phyloP scores from a whole-genome alignment of 495 filamentous ascomycete genomes.

The Penicillium ucsense region DNA sequence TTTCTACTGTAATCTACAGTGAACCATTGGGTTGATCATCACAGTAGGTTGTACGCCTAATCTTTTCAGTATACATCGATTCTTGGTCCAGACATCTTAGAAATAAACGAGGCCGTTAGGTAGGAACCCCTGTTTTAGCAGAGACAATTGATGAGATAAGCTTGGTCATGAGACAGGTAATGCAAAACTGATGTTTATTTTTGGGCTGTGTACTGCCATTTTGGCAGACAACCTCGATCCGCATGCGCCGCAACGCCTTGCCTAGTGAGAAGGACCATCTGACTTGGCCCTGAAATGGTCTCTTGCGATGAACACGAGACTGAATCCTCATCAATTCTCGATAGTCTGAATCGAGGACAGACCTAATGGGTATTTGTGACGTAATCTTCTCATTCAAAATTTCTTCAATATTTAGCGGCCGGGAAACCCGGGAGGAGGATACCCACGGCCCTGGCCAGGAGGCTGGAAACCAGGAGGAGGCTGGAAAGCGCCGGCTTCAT shows the following conservation, averaged over 20 bases:
- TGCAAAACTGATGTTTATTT: slow-evolving; percentile 18
- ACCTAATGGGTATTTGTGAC: slow-evolving; percentile 4
- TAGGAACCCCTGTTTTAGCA: too few species aligned
- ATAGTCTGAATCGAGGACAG: neutral
- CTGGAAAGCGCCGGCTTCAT: slow-evolving; percentile 49
- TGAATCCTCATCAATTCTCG: slow-evolving; percentile 2
- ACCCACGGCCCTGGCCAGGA: slow-evolving; percentile 55
- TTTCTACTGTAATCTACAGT: too few species aligned
- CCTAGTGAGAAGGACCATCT: slow-evolving; percentile 27
- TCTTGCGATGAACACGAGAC: slow-evolving; percentile 3
- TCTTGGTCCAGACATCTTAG: too few species aligned
- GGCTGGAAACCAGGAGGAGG: slow-evolving; percentile 64
- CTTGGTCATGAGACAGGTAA: neutral
- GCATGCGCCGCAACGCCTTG: slow-evolving; percentile 42
- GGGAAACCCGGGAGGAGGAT: slow-evolving; percentile 67
- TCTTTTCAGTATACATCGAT: too few species aligned
- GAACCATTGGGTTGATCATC: too few species aligned
- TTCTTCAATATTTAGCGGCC: slow-evolving; percentile 46
- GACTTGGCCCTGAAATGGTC: slow-evolving; percentile 8
- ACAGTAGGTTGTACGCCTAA: too few species aligned
- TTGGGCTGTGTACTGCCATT: slow-evolving; percentile 20
- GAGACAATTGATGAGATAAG: too few species aligned
- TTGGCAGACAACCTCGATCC: slow-evolving; percentile 29
- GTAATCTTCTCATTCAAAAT: slow-evolving; percentile 12
- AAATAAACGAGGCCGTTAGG: too few species aligned